A percentile compares a stretch with the other conserved stretches of the same genome.
phyloP scores from a whole-genome alignment of 768 basidiomycete genomes.

The Russula brevipes region DNA sequence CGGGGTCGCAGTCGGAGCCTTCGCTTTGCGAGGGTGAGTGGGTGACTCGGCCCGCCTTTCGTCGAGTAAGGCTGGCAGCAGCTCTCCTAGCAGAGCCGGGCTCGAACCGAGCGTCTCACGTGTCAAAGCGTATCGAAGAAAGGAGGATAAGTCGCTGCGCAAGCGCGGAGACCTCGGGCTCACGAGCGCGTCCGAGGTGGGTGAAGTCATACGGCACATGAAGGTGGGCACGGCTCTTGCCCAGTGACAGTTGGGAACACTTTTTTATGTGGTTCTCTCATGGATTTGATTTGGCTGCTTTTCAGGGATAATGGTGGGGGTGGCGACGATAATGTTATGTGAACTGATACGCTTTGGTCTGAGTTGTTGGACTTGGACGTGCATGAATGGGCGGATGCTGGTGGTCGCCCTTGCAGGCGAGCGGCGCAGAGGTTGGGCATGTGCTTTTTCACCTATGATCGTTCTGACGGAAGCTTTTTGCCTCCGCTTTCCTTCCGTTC shows the following conservation, averaged over 20 bases:
- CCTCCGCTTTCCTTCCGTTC: too few relatives aligned
- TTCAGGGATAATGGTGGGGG: too few relatives aligned
- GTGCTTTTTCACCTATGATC: too few relatives aligned
- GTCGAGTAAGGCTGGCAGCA: neutral
- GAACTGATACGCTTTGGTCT: too few relatives aligned
- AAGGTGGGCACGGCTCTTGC: constrained; percentile 27
- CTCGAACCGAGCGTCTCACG: neutral
- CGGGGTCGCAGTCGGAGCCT: constrained; percentile 24
- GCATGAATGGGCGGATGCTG: too few relatives aligned
- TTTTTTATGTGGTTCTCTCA: too few relatives aligned
- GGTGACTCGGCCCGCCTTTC: neutral
- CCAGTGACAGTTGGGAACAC: too few relatives aligned
- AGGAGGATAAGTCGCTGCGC: constrained; percentile 32
- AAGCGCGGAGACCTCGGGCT: constrained; percentile 25
- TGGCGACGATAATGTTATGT: too few relatives aligned
- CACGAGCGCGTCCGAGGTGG: constrained; percentile 25
- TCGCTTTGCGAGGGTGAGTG: constrained; percentile 12
- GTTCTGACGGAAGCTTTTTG: too few relatives aligned
- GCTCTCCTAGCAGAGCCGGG: neutral
- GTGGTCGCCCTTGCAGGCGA: too few relatives aligned
- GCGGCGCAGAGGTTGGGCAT: too few relatives aligned
- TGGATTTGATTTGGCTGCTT: neutral
- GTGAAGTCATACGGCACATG: constrained; percentile 29
- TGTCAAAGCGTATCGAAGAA: constrained; percentile 22
- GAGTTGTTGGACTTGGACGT: too few relatives aligned